A percentile compares a stretch with the other conserved stretches of the same genome.
Conservation (phyloP, 352 stramenopile species). For the Albugo candida region DNA sequence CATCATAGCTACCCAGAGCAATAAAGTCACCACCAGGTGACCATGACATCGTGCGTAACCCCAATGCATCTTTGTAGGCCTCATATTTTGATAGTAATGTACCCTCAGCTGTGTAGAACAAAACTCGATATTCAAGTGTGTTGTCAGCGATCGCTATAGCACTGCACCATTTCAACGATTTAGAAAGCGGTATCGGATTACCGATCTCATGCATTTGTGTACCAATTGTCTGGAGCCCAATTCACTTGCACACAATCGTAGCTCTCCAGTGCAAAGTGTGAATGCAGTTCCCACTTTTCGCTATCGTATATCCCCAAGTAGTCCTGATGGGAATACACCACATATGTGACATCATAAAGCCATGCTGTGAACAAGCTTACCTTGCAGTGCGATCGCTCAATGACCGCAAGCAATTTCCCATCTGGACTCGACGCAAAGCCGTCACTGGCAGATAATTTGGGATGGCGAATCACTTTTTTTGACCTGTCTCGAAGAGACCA, state of each 20-base stretch:
- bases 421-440: constrained; percentile 45
- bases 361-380: constrained; percentile 7
- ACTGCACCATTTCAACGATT: constrained; percentile 3
- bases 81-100: constrained; percentile 46
- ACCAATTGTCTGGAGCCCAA: constrained; percentile 55
- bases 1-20: constrained; percentile 57
- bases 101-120: constrained; percentile 50
- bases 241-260: constrained; percentile 60
- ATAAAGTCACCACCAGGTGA: constrained; percentile 61
- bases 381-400: constrained; percentile 61
- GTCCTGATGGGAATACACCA: constrained; percentile 17
- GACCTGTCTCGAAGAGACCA: constrained; percentile 50
- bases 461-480: constrained; percentile 36
- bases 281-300: constrained; percentile 43
- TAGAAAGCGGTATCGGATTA: neutral
- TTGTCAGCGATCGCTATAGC: constrained; percentile 53
- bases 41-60: constrained; percentile 53
- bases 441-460: constrained; percentile 35
- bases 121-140: constrained; percentile 46
- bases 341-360: neutral
- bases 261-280: constrained; percentile 50
- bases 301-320: constrained; percentile 61
- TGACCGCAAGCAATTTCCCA: constrained; percentile 34
- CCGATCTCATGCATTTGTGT: neutral
- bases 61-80: constrained; percentile 65